phyloP scores from a whole-genome alignment of 2,329 filamentous ascomycete species.

The Stenocarpella maydis region DNA sequence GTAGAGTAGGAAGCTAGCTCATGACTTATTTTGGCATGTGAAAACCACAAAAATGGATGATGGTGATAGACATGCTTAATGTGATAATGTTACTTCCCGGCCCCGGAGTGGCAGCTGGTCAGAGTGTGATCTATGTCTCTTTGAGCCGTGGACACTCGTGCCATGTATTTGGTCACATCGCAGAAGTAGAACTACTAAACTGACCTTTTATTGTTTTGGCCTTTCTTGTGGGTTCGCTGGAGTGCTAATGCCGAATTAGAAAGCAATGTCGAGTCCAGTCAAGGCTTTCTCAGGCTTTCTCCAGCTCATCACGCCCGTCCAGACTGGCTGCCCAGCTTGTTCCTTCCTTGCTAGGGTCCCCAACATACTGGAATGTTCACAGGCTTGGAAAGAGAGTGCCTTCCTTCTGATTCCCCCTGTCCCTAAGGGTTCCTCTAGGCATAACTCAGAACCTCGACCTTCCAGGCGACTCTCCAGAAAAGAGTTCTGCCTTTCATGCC shows the following conservation, averaged over 20 bases:
- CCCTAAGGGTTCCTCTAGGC: neutral
- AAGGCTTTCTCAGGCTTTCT: neutral
- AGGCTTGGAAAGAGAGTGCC: neutral
- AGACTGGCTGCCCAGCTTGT: neutral
- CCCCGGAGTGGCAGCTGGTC: neutral
- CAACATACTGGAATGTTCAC: neutral
- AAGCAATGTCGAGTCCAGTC: neutral
- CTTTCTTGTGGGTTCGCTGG: too few species aligned
- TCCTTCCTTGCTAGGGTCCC: neutral
- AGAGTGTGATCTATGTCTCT: neutral
- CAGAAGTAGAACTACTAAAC: neutral
- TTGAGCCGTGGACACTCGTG: neutral
- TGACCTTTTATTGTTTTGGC: neutral
- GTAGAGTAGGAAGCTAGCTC: neutral
- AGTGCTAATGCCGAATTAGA: neutral
- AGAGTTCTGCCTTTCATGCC: neutral
- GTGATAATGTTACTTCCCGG: neutral
- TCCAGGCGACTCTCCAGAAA: too few species aligned
- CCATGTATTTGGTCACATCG: neutral
- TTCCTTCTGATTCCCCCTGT: neutral
- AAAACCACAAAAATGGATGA: neutral
- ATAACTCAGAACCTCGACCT: neutral
- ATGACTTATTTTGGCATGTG: neutral
- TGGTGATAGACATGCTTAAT: neutral
- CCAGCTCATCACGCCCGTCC: too few species aligned